Conservation (phyloP, 2,329 filamentous ascomycete species). For the Diplodia sapinea region DNA sequence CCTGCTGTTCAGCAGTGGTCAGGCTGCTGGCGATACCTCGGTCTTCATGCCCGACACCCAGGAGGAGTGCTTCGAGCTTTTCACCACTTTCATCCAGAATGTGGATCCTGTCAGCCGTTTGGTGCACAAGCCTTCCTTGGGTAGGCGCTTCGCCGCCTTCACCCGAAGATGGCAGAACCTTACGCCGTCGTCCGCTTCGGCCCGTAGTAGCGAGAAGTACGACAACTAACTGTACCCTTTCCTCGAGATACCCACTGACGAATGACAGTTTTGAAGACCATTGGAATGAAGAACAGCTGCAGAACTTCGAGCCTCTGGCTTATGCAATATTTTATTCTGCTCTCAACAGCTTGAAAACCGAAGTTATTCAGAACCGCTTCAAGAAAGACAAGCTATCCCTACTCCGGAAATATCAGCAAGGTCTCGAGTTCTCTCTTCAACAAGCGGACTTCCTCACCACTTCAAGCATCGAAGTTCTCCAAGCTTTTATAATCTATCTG, state of each 20-base stretch:
- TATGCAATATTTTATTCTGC: slow-evolving; percentile 48
- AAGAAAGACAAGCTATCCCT: slow-evolving; percentile 43
- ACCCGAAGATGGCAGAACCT: slow-evolving; percentile 25
- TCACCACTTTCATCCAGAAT: slow-evolving; percentile 24
- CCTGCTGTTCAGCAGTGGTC: slow-evolving; percentile 30
- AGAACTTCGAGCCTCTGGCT: slow-evolving; percentile 39
- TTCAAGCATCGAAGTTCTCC: slow-evolving; percentile 46
- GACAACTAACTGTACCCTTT: background rate
- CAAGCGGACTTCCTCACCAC: slow-evolving; percentile 48
- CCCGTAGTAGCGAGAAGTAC: slow-evolving; percentile 26
- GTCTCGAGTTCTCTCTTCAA: slow-evolving; percentile 45
- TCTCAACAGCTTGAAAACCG: slow-evolving; percentile 43
- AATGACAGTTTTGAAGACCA: slow-evolving; percentile 10
- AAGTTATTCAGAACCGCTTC: slow-evolving; percentile 42
- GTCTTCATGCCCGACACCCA: slow-evolving; percentile 28
- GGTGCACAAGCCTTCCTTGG: slow-evolving; percentile 29
- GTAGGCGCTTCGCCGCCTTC: slow-evolving; percentile 21
- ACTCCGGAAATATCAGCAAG: slow-evolving; percentile 43
- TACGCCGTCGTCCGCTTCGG: slow-evolving; percentile 18
- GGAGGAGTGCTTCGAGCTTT: slow-evolving; percentile 22
- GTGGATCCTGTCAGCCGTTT: slow-evolving; percentile 30
- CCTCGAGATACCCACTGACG: background rate
- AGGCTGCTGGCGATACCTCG: slow-evolving; percentile 13
- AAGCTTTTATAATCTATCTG: slow-evolving; percentile 47
- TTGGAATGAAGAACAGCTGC: slow-evolving; percentile 28